phyloP scores from a whole-genome alignment of 2,329 filamentous ascomycete genomes.

The Colletotrichum lupini region DNA sequence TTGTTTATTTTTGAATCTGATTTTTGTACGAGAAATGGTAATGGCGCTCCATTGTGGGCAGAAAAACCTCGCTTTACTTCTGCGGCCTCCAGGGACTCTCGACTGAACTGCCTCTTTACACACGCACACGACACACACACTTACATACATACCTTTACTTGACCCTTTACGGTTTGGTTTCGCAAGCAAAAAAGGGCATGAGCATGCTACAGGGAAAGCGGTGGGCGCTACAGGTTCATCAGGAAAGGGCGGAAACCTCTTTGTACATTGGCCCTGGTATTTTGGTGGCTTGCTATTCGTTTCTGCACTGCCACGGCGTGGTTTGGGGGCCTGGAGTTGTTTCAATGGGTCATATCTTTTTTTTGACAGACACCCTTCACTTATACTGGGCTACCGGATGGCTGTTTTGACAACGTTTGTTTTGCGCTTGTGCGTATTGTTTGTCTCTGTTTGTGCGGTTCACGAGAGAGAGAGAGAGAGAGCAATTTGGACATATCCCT shows the following conservation, averaged over 20 bases:
- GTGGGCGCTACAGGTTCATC: constrained; percentile 16
- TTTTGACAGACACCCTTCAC: background rate
- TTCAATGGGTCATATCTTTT: background rate
- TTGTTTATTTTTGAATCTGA: constrained; percentile 20
- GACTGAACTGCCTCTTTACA: background rate
- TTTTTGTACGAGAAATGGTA: constrained; percentile 25
- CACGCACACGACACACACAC: background rate
- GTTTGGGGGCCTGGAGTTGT: background rate
- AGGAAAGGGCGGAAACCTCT: background rate
- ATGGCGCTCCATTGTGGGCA: constrained; percentile 19
- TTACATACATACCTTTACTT: background rate
- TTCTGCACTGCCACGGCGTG: constrained; percentile 12
- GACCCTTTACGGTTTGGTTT: constrained; percentile 17
- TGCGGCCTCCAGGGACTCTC: background rate
- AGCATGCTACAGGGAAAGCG: constrained; percentile 23
- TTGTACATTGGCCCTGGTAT: constrained; percentile 21
- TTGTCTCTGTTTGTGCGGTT: background rate
- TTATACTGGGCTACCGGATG: background rate
- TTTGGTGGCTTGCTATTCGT: background rate
- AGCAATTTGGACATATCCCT: background rate
- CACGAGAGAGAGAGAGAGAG: background rate
- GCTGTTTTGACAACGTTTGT: background rate
- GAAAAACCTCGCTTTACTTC: constrained; percentile 3
- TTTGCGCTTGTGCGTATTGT: background rate
- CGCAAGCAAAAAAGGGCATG: constrained; percentile 28